These are phyloP conservation scores for Polygonum aviculare DNA, from an alignment of 148 eudicot species.

Conservation along the genomic window DNA sequence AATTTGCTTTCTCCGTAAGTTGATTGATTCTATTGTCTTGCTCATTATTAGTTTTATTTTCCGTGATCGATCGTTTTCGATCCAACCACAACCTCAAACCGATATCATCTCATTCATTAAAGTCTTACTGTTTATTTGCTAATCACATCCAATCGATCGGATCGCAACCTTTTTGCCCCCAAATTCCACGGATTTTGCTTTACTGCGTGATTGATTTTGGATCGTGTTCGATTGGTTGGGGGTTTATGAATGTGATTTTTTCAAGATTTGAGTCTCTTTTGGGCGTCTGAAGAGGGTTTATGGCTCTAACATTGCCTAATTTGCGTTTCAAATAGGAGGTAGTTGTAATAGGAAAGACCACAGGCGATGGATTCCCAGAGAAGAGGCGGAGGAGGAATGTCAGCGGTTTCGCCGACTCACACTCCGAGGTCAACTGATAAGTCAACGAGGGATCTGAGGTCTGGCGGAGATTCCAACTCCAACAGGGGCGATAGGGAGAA, in stretches of 20 bases:
- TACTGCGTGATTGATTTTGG: not conserved
- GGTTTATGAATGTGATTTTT: not conserved
- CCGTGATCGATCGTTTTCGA: slow-evolving; percentile 9
- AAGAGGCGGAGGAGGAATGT: slow-evolving; percentile 44
- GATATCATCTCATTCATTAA: slow-evolving; percentile 4
- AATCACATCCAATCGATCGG: slow-evolving; percentile 2
- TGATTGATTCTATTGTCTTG: not conserved
- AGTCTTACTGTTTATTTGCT: not conserved
- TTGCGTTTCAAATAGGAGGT: not conserved
- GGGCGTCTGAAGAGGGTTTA: not conserved
- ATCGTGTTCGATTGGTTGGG: not conserved
- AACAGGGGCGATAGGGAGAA: slow-evolving; percentile 62
- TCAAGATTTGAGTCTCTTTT: not conserved
- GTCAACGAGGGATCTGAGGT: slow-evolving; percentile 67
- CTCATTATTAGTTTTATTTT: not conserved
- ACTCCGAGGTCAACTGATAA: slow-evolving; percentile 85
- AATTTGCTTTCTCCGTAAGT: slow-evolving; percentile 1
- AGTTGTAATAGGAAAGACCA: not conserved
- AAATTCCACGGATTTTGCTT: not conserved
- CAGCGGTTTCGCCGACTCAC: slow-evolving; percentile 55
- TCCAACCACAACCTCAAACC: slow-evolving; percentile 8
- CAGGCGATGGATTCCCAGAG: slow-evolving; percentile 35
- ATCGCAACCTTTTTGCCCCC: not conserved
- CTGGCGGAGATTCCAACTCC: slow-evolving; percentile 45
- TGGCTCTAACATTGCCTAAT: not conserved